A percentile compares a stretch with the other conserved stretches of the same genome.
These are phyloP conservation scores for Canavalia gladiata DNA, from an alignment of 306 rosid species.

Conservation along the genomic window DNA sequence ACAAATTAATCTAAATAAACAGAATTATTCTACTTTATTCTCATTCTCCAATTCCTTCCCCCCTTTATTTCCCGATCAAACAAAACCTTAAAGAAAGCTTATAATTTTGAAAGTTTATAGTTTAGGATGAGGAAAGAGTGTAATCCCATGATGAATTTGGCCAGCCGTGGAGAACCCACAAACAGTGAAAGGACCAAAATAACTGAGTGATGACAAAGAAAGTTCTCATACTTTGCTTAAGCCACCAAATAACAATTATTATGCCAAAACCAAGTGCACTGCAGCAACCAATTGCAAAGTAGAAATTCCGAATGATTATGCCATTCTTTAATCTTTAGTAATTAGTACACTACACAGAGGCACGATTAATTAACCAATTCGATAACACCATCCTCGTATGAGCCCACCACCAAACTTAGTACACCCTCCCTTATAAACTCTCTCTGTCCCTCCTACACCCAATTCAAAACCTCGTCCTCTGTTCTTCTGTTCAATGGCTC, in stretches of 20 bases:
- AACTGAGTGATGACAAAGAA: constrained; percentile 22
- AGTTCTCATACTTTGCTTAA: constrained; percentile 47
- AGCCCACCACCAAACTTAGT: constrained; percentile 45
- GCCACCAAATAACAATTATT: constrained; percentile 38
- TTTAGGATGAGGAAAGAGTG: constrained; percentile 15
- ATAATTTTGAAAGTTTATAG: neutral
- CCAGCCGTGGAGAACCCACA: constrained; percentile 26
- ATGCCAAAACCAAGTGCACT: neutral
- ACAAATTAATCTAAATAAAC: too few relatives aligned
- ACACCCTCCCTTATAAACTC: constrained; percentile 38
- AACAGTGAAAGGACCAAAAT: constrained; percentile 1
- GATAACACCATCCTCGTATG: constrained; percentile 32
- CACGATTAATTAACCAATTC: neutral
- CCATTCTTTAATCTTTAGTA: neutral
- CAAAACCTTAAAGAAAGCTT: too few relatives aligned
- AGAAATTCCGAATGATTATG: neutral
- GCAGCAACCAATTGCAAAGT: neutral
- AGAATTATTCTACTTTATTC: too few relatives aligned
- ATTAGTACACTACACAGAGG: neutral
- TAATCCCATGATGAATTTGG: constrained; percentile 8
- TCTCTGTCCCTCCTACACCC: neutral
- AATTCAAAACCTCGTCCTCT: constrained; percentile 35
- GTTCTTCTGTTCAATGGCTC: constrained; percentile 54
- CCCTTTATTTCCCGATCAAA: too few relatives aligned
- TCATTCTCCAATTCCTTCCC: too few relatives aligned